Base-by-base conservation (phyloP, 1,139 yeast species). In the Yamadazyma trypodendri region DNA sequence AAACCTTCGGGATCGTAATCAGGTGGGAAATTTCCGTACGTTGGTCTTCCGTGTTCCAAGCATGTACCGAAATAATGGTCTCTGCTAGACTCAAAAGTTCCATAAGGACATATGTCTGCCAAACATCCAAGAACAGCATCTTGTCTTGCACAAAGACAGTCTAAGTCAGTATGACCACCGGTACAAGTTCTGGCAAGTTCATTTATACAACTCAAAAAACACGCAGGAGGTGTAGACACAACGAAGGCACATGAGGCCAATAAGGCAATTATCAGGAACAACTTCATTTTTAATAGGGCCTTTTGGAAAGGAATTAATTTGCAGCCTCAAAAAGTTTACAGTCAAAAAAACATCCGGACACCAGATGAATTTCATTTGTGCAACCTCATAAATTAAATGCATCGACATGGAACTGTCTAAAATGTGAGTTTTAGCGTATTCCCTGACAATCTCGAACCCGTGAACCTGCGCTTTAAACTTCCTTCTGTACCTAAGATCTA, bases 11-110 rank as follows among this genome's bases (percentile, higher is more conserved):
- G 29, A 6, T 4, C 24, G 13, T 32, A 38, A 3, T 39, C 43
- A 8, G 51, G 51, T 6, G 51, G 49, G 32, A 33, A 42, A 14
- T 36, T 39, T 1, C 48, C 49, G 30, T 39, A 30, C 11, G 52
- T 47, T 10, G 55, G 50, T 35, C 44, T 43, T 2, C 48, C 46
- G 38, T 65, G 70, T 50, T 75, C 81, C 41, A 70, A 51, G 44
- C 81, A 77, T 3, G 80, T 73, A 1, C 81, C 82, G 48, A 69
- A 56, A 43, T 56, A 77, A 51, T 77, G 82, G 48, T 76, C 81
- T 54, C 81, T 62, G 15, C 79, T 71, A 24, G 75, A 60, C 36
- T 68, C 58, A 49, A 68, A 76, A 20, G 54, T 59, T 1, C 79
- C 78, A 44, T 61, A 66, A 0, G 78, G 76, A 49, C 81, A 75